Evolutionary conservation across 768 basidiomycete species (phyloP), one percentile per base, ranked within the genome.

Genomic region (Hirschioporus abietinus): DNA sequence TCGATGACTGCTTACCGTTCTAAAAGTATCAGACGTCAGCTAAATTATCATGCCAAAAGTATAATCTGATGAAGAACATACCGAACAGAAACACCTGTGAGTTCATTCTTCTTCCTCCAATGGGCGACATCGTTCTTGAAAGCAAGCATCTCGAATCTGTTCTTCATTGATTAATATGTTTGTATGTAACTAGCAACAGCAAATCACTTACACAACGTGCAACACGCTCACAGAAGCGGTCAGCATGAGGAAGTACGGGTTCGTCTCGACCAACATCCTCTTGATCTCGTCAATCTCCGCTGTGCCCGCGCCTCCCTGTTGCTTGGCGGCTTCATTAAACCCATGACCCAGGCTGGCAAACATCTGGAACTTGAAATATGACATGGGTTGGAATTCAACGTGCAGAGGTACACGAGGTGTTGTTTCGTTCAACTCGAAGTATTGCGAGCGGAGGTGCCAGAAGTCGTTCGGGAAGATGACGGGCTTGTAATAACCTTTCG

Each of bases 41-140:
- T 63, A 60, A 66, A 26, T 34, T 36, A 62, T 35, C 34, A 59
- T n/a, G 63, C 72, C 42, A 63, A 34, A 25, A 63, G 36, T 18
- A 65, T 24, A 68, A 69, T 61, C 7, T 52, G 64, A 24, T 34
- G 64, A 20, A 27, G 64, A 18, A 71, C 84, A 73, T 70, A 92
- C 91, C 95, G 87, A 70, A 99, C 85, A 64, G 95, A 96, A 17
- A 99, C 96, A 15, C 97, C 97, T 67, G 92, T 91, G 77, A 99
- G 87, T 75, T 99, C 95, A 71, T 95, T 90, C 80, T 88, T 96
- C 73, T 95, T 88, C 57, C 95, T 83, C 96, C 96, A 98, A 75
- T 99, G 96, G 30, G 90, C 88, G 58, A 99, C 93, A 73, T 99
- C 96, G 27, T 87, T 90, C 74, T 92, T 93, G 86, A 99, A 98